Evolutionary conservation across 768 basidiomycete genomes (phyloP), one percentile per base, ranked within the genome.

Genomic region (Wakefieldia striispora): DNA sequence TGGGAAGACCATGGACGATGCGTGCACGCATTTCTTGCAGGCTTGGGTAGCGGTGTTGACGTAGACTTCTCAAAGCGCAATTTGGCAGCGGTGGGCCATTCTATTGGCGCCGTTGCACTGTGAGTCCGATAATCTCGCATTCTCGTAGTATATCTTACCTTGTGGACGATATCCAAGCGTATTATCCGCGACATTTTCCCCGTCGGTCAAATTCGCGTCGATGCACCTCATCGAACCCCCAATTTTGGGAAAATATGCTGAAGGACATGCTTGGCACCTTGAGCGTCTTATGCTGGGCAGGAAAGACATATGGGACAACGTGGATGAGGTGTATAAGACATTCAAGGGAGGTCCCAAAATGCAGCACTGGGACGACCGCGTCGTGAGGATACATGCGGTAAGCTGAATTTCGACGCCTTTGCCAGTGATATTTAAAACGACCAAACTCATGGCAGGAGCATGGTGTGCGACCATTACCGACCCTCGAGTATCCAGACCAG

Each of bases 21-120:
- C 8, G 16, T 57, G 5, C 53, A 51, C 29, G 50, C 50, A 1
- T 49, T 55, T 29, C n/a, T 43, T 2, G 31, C 45, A 3, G 47
- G 50, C 1, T 11, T 49, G 11, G 47, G 50, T 3, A 37, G 40
- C 2, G 40, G 47, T 4, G 38, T 43, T 4, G 40, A 48, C 3
- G 39, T 57, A 11, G 50, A 57, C 21, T 49, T 52, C 16, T 49
- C 54, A 9, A 43, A 46, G 19, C 50, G 44, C 19, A 35, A 11
- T 19, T 11, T 55, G 19, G 23, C 31, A 5, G 17, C 43, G 4
- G 47, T 40, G 0, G 47, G 53, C 2, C 46, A 54, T 13, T 44
- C 39, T 2, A 20, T 51, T 16, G 52, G 43, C 3, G 40, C 42
- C 17, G 6, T 6, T 10, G 44, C 37, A 6, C 7, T 16, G 56